These are phyloP conservation scores for Phialemoniopsis sp. DNA, from an alignment of 2,329 filamentous ascomycete genomes.

Conservation along the genomic window DNA sequence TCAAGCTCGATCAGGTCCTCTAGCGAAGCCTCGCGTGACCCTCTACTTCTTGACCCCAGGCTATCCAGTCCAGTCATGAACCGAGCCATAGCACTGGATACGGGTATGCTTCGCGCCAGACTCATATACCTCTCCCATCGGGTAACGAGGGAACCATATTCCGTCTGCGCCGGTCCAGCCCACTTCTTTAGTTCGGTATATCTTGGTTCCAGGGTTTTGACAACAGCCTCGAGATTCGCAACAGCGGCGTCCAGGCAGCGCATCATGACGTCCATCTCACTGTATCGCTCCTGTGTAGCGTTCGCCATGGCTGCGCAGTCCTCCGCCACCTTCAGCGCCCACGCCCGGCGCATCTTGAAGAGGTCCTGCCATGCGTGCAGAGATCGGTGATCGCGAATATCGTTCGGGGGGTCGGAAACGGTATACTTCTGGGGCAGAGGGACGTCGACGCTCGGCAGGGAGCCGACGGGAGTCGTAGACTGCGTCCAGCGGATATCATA, in stretches of 20 bases:
- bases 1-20: conserved; percentile 74
- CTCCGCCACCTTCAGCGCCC: conserved; percentile 69
- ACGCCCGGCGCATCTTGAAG: conserved; percentile 75
- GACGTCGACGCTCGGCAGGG: conserved; percentile 40
- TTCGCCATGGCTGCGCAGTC: conserved; percentile 64
- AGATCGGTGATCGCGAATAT: conserved; percentile 73
- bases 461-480: conserved; percentile 40
- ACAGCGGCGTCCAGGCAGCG: conserved; percentile 81
- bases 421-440: conserved; percentile 51
- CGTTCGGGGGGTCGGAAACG: conserved; percentile 71
- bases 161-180: conserved; percentile 62
- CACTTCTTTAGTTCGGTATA: conserved; percentile 68
- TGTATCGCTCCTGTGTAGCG: conserved; percentile 60
- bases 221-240: conserved; percentile 74
- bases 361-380: conserved; percentile 85
- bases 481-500: conserved; percentile 80
- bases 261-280: conserved; percentile 72
- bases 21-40: conserved; percentile 52
- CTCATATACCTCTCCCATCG: conserved; percentile 67
- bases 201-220: conserved; percentile 68
- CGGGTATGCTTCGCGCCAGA: conserved; percentile 59
- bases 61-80: conserved; percentile 55
- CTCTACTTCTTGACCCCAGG: conserved; percentile 30
- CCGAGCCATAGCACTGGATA: conserved; percentile 61
- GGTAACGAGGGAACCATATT: conserved; percentile 60